A percentile compares a stretch with the other conserved stretches of the same genome.
Conservation (phyloP, 805 yeast species). For the Candida yuanshanica region DNA sequence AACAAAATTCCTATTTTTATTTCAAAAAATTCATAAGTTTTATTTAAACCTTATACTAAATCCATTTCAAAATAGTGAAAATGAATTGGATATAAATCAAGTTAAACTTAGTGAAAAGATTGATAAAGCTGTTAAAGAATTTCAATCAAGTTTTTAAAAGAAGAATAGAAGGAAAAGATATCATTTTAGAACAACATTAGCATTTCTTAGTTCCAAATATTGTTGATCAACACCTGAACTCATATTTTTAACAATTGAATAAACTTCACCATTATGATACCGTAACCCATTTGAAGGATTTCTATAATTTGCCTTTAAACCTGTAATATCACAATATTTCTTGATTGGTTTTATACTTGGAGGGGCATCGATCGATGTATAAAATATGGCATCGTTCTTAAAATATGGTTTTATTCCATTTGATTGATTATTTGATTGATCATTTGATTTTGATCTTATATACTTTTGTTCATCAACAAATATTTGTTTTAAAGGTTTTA, state of each 20-base stretch:
- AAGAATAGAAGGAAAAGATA: background rate
- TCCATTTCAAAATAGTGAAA: slow-evolving; percentile 44
- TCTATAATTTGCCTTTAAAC: slow-evolving; percentile 71
- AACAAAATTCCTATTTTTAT: slow-evolving; percentile 10
- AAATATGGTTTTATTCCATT: slow-evolving; percentile 11
- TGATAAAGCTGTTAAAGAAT: background rate
- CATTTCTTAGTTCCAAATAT: slow-evolving; percentile 80
- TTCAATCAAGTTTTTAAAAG: background rate
- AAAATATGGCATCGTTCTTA: slow-evolving; percentile 53
- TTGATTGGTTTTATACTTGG: slow-evolving; percentile 79
- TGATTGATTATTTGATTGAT: background rate
- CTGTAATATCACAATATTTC: slow-evolving; percentile 91
- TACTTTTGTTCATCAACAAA: slow-evolving; percentile 75
- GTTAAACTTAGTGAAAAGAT: slow-evolving; percentile 12
- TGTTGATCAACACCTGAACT: slow-evolving; percentile 93
- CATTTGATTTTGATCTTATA: slow-evolving; percentile 26
- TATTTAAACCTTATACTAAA: slow-evolving; percentile 55
- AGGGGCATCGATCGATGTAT: slow-evolving; percentile 71
- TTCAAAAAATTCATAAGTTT: slow-evolving; percentile 43
- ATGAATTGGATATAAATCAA: slow-evolving; percentile 23
- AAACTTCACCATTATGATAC: slow-evolving; percentile 79
- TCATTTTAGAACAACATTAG: slow-evolving; percentile 73
- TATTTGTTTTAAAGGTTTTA: slow-evolving; percentile 70
- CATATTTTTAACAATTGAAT: slow-evolving; percentile 68
- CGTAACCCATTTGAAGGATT: slow-evolving; percentile 71